phyloP scores from a whole-genome alignment of 2,329 filamentous ascomycete genomes.

The Alternaria burnsii region DNA sequence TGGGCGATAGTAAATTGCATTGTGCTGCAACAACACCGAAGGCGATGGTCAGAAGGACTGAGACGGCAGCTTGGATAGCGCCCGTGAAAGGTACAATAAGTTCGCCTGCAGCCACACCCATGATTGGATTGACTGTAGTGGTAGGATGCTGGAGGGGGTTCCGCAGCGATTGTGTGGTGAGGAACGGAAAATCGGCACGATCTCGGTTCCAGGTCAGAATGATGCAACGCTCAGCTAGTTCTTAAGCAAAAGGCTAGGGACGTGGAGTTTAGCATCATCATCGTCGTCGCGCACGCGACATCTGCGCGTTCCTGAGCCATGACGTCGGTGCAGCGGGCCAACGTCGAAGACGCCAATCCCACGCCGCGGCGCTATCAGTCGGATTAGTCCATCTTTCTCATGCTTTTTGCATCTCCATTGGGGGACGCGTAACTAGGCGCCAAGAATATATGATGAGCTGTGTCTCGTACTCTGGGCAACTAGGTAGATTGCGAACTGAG shows the following conservation, averaged over 20 bases:
- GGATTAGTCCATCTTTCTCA: background rate
- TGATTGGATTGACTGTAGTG: slow-evolving; percentile 11
- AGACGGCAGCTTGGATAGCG: slow-evolving; percentile 63
- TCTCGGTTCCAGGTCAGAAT: background rate
- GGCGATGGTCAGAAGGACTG: slow-evolving; percentile 63
- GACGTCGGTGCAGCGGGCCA: slow-evolving; percentile 17
- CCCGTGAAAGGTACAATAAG: slow-evolving; percentile 59
- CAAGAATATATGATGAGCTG: background rate
- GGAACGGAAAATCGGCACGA: slow-evolving; percentile 8
- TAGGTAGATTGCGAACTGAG: background rate
- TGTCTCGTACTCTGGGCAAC: background rate
- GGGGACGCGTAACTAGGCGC: background rate
- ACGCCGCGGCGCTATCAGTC: slow-evolving; percentile 13
- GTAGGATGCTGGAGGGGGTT: background rate
- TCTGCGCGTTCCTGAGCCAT: slow-evolving; percentile 17
- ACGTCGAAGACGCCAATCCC: slow-evolving; percentile 13
- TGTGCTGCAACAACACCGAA: slow-evolving; percentile 63
- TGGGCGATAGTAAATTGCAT: slow-evolving; percentile 58
- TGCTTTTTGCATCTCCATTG: background rate
- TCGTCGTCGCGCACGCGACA: slow-evolving; percentile 14
- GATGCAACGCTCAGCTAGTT: background rate
- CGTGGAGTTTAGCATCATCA: slow-evolving; percentile 1
- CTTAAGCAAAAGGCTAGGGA: background rate
- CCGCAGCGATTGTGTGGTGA: background rate
- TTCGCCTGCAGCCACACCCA: slow-evolving; percentile 37